Base-by-base conservation (phyloP, 2,329 filamentous ascomycete species). In the Thelonectria rubi region DNA sequence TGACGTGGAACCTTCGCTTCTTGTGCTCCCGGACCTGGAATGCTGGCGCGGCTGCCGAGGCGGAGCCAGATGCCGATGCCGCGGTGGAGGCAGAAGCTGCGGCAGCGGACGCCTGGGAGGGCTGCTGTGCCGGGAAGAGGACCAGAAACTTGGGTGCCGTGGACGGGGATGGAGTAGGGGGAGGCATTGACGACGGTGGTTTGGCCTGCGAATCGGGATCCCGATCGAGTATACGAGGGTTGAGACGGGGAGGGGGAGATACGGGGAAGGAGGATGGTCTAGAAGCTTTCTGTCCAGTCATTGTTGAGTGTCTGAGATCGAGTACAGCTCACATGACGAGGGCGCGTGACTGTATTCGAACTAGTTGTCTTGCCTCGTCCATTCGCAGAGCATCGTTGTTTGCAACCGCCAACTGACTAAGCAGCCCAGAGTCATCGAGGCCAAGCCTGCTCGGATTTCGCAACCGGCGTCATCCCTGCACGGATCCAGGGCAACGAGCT, bases 1-100 rank as follows among this genome's bases (percentile, higher is more conserved):
- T 50, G 46, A 24, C 17, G 37, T 57, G 46, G 11, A 53, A 32
- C 37, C 34, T 24, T 14, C 54, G 45, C 37, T 50, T 43, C 54
- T 37, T 57, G 17, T 43, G 46, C 24, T 37, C 21, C 20, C 32
- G 43, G 20, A 30, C 14, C 34, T 30, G 20, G 21, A 30, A 43
- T 40, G n/a, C 20, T 42, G 34, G 49, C 34, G 53, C n/a, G 14
- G 20, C 26, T 21, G 34, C 32, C 40, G 51, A 53, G 24, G 5
- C 39, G 15, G 51, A 18, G 21, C 39, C 14, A 4, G 34, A 37
- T 14, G 34, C 34, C 15, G 34, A 37, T 15, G 34, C 34, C 11
- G 34, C 12, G 34, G 34, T 37, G 34, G 34, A 15, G 7, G 34
- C 34, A 37, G 34, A 37, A 37, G 34, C 34, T 37, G 12, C 42